Conservation (phyloP, 495 filamentous ascomycete species). For the Aspergillus homomorphus region DNA sequence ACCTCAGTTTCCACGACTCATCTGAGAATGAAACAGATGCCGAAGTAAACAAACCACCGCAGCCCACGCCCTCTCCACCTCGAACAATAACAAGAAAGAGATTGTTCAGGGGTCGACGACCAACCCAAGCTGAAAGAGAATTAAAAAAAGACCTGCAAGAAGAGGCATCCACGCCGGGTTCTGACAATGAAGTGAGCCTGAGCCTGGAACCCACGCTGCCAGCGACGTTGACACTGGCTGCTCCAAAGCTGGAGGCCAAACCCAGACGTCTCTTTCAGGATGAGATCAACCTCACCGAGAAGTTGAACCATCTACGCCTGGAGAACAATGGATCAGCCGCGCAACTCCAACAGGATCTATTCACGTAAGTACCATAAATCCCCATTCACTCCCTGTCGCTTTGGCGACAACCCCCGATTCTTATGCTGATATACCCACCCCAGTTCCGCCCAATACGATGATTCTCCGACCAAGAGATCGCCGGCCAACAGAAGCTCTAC, state of each 20-base stretch:
- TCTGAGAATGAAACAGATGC: slow-evolving; percentile 34
- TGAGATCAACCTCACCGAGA: slow-evolving; percentile 24
- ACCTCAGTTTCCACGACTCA: slow-evolving; percentile 38
- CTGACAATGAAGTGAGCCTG: slow-evolving; percentile 15
- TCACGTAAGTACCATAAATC: slow-evolving; percentile 20
- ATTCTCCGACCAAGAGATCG: slow-evolving; percentile 24
- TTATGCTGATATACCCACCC: neutral
- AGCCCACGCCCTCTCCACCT: slow-evolving; percentile 25
- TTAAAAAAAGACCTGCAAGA: slow-evolving; percentile 15
- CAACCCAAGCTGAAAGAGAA: slow-evolving; percentile 19
- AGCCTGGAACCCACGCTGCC: slow-evolving; percentile 23
- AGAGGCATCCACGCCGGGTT: neutral
- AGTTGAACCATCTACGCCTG: slow-evolving; percentile 22
- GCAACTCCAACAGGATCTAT: slow-evolving; percentile 20
- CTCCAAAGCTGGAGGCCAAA: slow-evolving; percentile 15
- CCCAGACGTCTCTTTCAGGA: slow-evolving; percentile 24
- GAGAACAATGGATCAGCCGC: slow-evolving; percentile 26
- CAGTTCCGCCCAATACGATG: neutral
- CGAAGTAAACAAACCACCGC: slow-evolving; percentile 18
- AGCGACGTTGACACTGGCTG: slow-evolving; percentile 19
- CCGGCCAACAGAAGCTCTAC: slow-evolving; percentile 16
- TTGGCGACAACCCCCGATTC: neutral
- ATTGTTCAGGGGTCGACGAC: slow-evolving; percentile 37
- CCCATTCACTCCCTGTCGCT: neutral
- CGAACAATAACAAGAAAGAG: slow-evolving; percentile 30